These are phyloP conservation scores for Anastatica hierochuntica DNA, from an alignment of 345 rosid genomes.

Conservation along the genomic window DNA sequence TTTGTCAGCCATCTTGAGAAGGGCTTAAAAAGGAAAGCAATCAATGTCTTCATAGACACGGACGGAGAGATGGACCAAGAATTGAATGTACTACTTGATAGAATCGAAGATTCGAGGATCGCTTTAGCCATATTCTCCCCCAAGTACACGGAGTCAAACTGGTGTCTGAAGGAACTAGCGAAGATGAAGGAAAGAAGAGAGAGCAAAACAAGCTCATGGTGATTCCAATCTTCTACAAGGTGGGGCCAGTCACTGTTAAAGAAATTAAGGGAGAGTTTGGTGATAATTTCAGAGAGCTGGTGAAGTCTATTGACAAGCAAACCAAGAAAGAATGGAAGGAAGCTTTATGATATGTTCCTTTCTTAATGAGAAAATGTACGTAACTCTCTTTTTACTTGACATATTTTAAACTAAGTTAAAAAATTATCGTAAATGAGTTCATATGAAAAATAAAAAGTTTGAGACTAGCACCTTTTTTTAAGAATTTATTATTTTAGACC, in stretches of 20 bases:
- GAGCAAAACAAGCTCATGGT: slow-evolving; percentile 1
- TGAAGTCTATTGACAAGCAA: neutral
- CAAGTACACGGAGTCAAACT: neutral
- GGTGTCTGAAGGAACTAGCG: slow-evolving; percentile 9
- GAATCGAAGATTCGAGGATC: slow-evolving; percentile 3
- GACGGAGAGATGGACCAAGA: neutral
- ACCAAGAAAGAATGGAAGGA: neutral
- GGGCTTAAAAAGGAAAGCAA: neutral
- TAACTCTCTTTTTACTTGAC: too few species aligned
- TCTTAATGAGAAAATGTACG: neutral
- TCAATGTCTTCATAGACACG: slow-evolving; percentile 15
- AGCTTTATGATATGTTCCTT: neutral
- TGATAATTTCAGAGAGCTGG: neutral
- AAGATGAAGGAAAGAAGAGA: neutral
- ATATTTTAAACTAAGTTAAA: too few species aligned
- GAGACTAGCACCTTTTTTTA: too few species aligned
- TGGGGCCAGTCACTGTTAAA: neutral
- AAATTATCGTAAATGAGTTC: too few species aligned
- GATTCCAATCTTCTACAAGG: slow-evolving; percentile 13
- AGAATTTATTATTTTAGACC: too few species aligned
- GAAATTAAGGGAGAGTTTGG: neutral
- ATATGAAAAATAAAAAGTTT: too few species aligned
- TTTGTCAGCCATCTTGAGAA: slow-evolving; percentile 11
- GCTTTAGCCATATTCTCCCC: slow-evolving; percentile 4
- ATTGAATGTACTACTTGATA: neutral